Percentiles rank a stretch among this genome's conserved stretches.
phyloP scores from a whole-genome alignment of 352 stramenopile species.

The Phytopythium helicoides region DNA sequence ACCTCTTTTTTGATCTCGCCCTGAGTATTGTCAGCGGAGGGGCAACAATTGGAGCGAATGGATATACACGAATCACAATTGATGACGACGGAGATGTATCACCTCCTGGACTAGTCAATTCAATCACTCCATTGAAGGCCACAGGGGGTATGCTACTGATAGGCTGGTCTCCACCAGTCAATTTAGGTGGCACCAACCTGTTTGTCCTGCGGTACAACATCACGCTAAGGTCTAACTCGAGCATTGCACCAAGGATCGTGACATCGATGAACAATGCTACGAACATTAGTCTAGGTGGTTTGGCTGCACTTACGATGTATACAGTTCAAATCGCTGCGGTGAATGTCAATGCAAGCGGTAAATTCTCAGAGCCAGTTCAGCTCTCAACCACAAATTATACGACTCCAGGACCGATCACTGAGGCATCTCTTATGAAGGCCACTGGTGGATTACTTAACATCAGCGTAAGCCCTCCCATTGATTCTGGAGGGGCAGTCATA shows the following conservation, averaged over 20 bases:
- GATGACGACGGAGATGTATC: conserved; percentile 52
- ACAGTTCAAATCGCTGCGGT: conserved; percentile 32
- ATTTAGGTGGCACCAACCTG: conserved; percentile 31
- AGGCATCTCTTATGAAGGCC: conserved; percentile 19
- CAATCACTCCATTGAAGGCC: conserved; percentile 11
- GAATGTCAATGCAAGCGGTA: conserved; percentile 32
- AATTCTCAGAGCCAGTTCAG: conserved; percentile 7
- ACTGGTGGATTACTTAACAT: conserved; percentile 52
- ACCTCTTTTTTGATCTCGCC: conserved; percentile 36
- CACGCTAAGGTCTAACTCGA: conserved; percentile 10
- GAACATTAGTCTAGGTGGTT: conserved; percentile 18
- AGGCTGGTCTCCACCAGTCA: conserved; percentile 37
- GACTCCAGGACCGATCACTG: conserved; percentile 19
- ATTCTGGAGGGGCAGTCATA: conserved; percentile 41
- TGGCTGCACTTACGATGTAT: conserved; percentile 27
- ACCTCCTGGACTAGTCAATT: conserved; percentile 24
- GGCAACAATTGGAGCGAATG: conserved; percentile 23
- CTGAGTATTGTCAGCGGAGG: conserved; percentile 26
- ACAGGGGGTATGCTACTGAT: conserved; percentile 52
- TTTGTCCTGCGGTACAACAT: conserved; percentile 44
- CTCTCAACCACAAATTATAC: conserved; percentile 41
- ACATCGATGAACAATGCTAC: conserved; percentile 36
- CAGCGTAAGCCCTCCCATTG: conserved; percentile 21
- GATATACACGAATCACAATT: conserved; percentile 29
- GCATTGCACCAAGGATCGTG: conserved; percentile 8